Base-by-base conservation (phyloP, 2,329 filamentous ascomycete species). In the Pseudocercospora fuligena region DNA sequence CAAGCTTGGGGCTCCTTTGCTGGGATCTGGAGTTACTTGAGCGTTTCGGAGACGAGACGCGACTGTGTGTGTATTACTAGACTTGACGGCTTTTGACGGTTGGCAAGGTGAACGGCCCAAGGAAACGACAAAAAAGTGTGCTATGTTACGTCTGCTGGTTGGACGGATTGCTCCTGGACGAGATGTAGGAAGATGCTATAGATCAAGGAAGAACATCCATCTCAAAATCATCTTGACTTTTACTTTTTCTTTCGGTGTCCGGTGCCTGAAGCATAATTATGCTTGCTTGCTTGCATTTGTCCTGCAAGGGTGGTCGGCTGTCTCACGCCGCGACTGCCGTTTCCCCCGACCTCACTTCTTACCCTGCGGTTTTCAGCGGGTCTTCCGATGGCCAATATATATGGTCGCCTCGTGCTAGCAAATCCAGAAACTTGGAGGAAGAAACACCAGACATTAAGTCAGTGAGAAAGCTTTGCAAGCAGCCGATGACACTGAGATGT, bases 71-170 rank as follows among this genome's bases (percentile, higher is more conserved):
- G 56, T 56, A 58, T 58, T 58, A 58, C 56, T 58, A 36, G 56
- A 43, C 56, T 58, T 25, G 16, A 40, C 51, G 9, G 25, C 51
- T 54, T 54, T 11, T 56, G 27, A 58, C 56, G 56, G 9, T 31
- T 40, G 19, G 11, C 19, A 36, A 33, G 19, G n/a, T 36, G 56
- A 43, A 58, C 33, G 29, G 31, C 54, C 53, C n/a, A 58, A 36
- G 31, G 25, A 58, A 43, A 40, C 31, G 56, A 58, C 16, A 27
- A 53, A 58, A 58, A 58, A 21, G 56, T 16, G 31, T 31, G 23
- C 33, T n/a, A 58, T 58, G 33, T 36, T 25, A 40, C 19, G 56
- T 58, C 56, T 58, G 56, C 56, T 58, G 56, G 56, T 58, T 58
- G 56, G 56, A 58, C 56, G 56, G 33, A 25, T 58, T 31, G 27